Evolutionary conservation across 495 filamentous ascomycete species (phyloP).

Genomic region (Xeromyces bisporus): DNA sequence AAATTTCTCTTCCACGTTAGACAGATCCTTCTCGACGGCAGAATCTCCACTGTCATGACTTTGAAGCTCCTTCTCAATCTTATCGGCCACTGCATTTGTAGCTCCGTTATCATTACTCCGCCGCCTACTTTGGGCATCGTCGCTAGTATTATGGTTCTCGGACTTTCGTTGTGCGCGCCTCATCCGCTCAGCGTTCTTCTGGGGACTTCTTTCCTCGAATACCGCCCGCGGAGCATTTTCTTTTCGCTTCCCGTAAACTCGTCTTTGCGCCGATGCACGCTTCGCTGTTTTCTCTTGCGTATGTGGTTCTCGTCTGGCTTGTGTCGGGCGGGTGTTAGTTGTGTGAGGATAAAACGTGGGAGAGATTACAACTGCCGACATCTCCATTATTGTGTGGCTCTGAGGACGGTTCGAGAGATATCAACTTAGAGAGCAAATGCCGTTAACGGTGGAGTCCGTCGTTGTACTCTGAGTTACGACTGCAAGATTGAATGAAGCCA

Average conservation of each 20-base stretch:
- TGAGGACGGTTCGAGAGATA: no score
- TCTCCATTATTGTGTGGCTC: no score
- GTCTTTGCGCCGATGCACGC: conserved; percentile 14
- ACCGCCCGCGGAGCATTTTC: conserved; percentile 25
- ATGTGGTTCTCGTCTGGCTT: neutral
- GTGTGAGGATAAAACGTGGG: no score
- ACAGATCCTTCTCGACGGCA: conserved; percentile 4
- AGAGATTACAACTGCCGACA: no score
- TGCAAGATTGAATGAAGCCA: no score
- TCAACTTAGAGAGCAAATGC: no score
- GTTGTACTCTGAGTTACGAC: no score
- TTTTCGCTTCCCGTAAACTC: conserved; percentile 28
- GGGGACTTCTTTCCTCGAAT: conserved; percentile 23
- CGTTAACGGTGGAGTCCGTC: no score
- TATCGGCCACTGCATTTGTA: neutral
- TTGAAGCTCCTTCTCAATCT: conserved; percentile 4
- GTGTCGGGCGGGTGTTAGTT: neutral
- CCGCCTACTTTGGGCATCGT: neutral
- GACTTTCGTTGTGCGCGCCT: no score
- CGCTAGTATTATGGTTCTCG: no score
- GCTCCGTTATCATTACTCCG: neutral
- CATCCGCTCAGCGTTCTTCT: neutral
- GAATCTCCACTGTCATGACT: conserved; percentile 4
- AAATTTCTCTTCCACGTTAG: conserved; percentile 17
- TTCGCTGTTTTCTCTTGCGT: neutral